Base-by-base conservation (phyloP, 495 filamentous ascomycete species). In the Aspergillus kassunensis region DNA sequence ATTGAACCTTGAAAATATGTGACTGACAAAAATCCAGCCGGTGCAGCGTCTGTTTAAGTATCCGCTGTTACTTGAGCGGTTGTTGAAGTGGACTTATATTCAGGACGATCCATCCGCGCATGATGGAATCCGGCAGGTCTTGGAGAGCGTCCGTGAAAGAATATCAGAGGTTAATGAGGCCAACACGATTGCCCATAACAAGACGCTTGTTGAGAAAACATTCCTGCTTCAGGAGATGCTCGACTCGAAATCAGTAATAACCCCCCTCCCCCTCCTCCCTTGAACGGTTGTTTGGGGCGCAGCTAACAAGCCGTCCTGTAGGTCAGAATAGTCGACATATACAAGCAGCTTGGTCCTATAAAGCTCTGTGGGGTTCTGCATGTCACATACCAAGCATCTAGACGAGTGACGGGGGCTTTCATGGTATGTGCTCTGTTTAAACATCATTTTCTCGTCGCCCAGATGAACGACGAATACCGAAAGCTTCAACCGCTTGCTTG, bases 11-110 rank as follows among this genome's bases (percentile, higher is more conserved):
- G 13, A 41, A 12, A 12, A 9, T 35, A 6, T 20, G 27, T 25
- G 21, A 18, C 49, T 69, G 35, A 70, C 27, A 57, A 20, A 2
- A 16, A 31, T 20, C 25, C 58, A 96, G 93, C 93, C 93, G 0
- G 89, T 96, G 48, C 93, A 98, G 73, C 80, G 93, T 29, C 80
- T 97, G 12, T 95, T 89, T 77, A 90, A 87, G 72, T 98, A 98
- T 69, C 88, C 89, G 9, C 77, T 98, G 29, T 74, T 98, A 18
- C 89, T 97, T 45, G 76, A 83, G 5, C 89, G 96, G 51, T 73
- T 98, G 31, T 74, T 89, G 49, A 89, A 85, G 57, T 74, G 87
- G 54, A 97, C 91, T 0, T 87, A 88, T 12, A 86, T 88, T 6
- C 82, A 81, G 53, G 92, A 97, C 59, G 91, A 89, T 60, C 89